Percentiles rank a stretch among this genome's conserved stretches.
These are phyloP conservation scores for Xylaria telfairii DNA, from an alignment of 495 filamentous ascomycete genomes.

Conservation along the genomic window DNA sequence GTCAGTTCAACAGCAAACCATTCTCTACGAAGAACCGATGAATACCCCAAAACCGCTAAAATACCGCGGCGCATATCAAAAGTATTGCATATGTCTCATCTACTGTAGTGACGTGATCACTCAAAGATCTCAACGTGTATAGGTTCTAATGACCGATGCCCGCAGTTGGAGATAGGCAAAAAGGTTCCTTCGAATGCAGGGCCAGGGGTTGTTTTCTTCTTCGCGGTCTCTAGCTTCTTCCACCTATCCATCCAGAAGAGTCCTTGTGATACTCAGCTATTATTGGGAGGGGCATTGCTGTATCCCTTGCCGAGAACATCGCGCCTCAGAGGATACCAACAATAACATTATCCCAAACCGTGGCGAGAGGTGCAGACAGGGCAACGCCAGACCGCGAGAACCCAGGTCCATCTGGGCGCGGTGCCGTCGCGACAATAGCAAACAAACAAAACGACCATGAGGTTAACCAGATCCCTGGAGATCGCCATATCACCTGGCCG, in stretches of 20 bases:
- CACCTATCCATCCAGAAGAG: background rate
- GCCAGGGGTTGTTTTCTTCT: constrained; percentile 2
- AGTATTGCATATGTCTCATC: background rate
- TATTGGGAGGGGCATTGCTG: constrained; percentile 5
- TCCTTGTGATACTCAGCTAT: background rate
- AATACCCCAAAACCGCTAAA: background rate
- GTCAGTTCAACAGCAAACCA: background rate
- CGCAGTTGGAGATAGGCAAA: background rate
- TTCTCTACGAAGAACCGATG: background rate
- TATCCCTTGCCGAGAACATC: constrained; percentile 13
- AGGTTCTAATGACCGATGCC: background rate
- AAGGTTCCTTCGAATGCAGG: background rate
- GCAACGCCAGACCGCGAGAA: background rate
- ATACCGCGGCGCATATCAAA: background rate
- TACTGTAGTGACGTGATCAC: background rate
- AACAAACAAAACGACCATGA: constrained; percentile 18
- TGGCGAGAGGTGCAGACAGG: background rate
- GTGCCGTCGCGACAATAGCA: constrained; percentile 9
- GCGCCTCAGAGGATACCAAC: background rate
- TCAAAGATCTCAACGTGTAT: background rate
- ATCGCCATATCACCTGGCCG: constrained; percentile 19
- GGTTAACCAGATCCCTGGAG: constrained; percentile 21
- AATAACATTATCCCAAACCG: constrained; percentile 2
- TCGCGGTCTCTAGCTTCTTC: background rate
- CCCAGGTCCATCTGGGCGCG: background rate